Base-by-base conservation (phyloP, 1,284 basidiomycete species). In the Rhizoctonia solani region DNA sequence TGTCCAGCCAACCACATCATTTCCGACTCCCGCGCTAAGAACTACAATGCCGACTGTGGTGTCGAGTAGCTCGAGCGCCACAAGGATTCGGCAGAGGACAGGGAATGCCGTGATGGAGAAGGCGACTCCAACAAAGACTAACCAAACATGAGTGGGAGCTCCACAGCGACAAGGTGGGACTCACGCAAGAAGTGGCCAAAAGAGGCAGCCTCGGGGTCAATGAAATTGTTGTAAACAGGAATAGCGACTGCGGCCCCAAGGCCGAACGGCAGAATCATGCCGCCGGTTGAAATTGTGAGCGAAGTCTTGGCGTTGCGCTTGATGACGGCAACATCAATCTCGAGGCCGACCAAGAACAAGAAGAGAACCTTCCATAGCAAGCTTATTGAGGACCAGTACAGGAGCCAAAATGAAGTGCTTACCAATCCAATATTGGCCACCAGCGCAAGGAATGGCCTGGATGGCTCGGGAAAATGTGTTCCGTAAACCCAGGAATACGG, bases 11-110 rank as follows among this genome's bases (percentile, higher is more conserved):
- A 83, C 79, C 50, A 83, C 81, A 67, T 84, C 95, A 77, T 97
- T 98, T 2, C 90, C 93, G 1, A 98, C 93, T 53, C 96, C 95
- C 0, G 96, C 96, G 0, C 92, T 92, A 3, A 99, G 85, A 3
- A 93, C 93, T 30, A 97, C 89, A 66, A 96, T 88, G 8, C 96
- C 97, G 47, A 99, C 95, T 0, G 88, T 91, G 5, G 94, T 97
- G 70, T 96, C 91, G 6, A 98, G 83, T 1, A 99, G 82, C 77
- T 83, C 81, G 39, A 81, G 80, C 16, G 58, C 79, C 37, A 89
- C 88, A 54, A 94, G 80, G 72, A 94, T 93, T 54, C 96, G 89
- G 76, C 95, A 98, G 3, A 98, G 83, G 3, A 99, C 95, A 0
- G 84, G 79, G 59, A 80, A 79, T 23, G 77, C 77, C 8, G 76